Evolutionary conservation across 768 basidiomycete species (phyloP).

Genomic region (Lepiota venenata): DNA sequence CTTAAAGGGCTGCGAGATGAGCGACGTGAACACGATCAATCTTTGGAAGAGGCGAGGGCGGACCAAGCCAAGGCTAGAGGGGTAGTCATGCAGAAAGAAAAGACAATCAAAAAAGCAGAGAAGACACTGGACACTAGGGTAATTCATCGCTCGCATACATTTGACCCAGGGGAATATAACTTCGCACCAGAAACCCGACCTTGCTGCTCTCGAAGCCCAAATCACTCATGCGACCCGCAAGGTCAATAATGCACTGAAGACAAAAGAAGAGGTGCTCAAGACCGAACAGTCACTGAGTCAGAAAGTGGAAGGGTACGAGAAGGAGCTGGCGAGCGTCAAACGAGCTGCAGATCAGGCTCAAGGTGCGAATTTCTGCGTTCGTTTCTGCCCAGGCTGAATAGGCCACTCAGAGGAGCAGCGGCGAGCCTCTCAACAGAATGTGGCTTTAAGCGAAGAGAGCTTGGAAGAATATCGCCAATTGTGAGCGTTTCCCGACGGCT

Average conservation of each 20-base stretch:
- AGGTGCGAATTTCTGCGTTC: conserved; percentile 41
- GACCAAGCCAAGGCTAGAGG: conserved; percentile 79
- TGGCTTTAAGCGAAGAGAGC: conserved; percentile 79
- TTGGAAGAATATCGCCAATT: conserved; percentile 84
- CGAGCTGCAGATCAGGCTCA: conserved; percentile 74
- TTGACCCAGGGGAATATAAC: background rate
- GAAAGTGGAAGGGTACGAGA: conserved; percentile 52
- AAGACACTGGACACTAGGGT: conserved; percentile 86
- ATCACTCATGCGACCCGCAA: conserved; percentile 85
- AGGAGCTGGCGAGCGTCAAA: conserved; percentile 65
- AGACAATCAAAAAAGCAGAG: conserved; percentile 86
- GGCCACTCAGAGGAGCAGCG: conserved; percentile 62
- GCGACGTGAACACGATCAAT: conserved; percentile 67
- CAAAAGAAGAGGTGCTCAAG: conserved; percentile 59
- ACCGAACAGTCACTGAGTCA: conserved; percentile 42
- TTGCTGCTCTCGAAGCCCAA: conserved; percentile 82
- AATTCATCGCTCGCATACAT: conserved; percentile 13
- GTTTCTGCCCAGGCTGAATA: background rate
- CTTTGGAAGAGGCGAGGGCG: conserved; percentile 67
- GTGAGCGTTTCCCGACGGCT: conserved; percentile 36
- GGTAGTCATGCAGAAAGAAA: conserved; percentile 79
- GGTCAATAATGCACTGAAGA: conserved; percentile 62
- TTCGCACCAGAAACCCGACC: conserved; percentile 71
- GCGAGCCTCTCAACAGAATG: conserved; percentile 66
- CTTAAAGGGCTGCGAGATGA: conserved; percentile 66